phyloP scores from a whole-genome alignment of 768 basidiomycete species.

The Cubamyces sp. region DNA sequence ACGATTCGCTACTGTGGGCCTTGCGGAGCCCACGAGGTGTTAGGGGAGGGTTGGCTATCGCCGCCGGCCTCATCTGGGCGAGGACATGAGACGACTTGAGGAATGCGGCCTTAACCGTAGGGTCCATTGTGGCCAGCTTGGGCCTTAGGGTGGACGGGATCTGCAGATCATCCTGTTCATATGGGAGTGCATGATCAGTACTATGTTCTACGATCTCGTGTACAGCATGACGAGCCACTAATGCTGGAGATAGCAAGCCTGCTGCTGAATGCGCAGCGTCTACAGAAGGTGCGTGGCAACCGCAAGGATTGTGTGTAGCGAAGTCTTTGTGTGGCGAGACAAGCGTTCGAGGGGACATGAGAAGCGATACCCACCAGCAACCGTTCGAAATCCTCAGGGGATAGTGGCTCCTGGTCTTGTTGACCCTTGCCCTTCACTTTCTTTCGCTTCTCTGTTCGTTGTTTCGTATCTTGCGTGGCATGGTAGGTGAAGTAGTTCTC shows the following conservation, averaged over 20 bases:
- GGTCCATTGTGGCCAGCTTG: conserved; percentile 80
- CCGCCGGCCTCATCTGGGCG: conserved; percentile 42
- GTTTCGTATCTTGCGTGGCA: conserved; percentile 34
- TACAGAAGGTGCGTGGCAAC: conserved; percentile 11
- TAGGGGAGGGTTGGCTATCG: conserved; percentile 38
- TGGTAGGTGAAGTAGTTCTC: conserved; percentile 63
- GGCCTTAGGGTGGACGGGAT: conserved; percentile 78
- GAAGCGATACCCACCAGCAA: conserved; percentile 61
- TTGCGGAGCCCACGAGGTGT: conserved; percentile 66
- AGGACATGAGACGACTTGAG: conserved; percentile 81
- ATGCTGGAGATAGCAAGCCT: too few relatives aligned
- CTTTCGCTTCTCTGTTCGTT: conserved; percentile 47
- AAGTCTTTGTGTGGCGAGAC: background rate
- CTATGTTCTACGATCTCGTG: background rate
- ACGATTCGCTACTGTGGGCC: conserved; percentile 74
- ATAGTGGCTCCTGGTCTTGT: conserved; percentile 43
- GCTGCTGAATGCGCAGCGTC: background rate
- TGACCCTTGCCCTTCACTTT: conserved; percentile 48
- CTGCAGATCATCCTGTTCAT: conserved; percentile 80
- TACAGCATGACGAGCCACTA: background rate
- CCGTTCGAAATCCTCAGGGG: conserved; percentile 77
- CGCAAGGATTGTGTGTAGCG: conserved; percentile 19
- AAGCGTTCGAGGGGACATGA: background rate
- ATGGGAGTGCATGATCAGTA: background rate
- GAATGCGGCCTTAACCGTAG: conserved; percentile 90